Evolutionary conservation across 2,329 filamentous ascomycete species (phyloP).

Genomic region (Thermothelomyces thermophilus): DNA sequence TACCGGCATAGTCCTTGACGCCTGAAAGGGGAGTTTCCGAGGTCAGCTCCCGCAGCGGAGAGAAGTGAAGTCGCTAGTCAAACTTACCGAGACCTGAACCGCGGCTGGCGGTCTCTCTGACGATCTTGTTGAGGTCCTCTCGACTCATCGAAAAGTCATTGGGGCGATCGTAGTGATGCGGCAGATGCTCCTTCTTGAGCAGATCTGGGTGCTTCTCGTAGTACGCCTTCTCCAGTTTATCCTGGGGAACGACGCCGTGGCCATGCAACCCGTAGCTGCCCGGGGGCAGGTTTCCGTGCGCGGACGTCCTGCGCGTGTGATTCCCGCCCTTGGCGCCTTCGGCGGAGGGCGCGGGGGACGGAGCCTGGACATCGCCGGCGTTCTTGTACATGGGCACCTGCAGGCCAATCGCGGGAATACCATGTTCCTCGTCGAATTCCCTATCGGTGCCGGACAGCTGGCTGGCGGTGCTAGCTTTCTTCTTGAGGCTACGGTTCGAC

Average conservation of each 20-base stretch:
- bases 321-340: slow-evolving; percentile 38
- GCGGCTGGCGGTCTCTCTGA: slow-evolving; percentile 60
- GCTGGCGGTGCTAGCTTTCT: slow-evolving; percentile 52
- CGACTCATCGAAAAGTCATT: slow-evolving; percentile 80
- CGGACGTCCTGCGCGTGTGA: slow-evolving; percentile 67
- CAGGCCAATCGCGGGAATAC: slow-evolving; percentile 86
- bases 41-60: no score
- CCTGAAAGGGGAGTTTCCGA: no score
- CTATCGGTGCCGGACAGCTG: slow-evolving; percentile 43
- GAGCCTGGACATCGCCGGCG: slow-evolving; percentile 92
- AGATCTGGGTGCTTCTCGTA: slow-evolving; percentile 87
- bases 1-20: slow-evolving; percentile 57
- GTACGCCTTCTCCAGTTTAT: slow-evolving; percentile 86
- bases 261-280: slow-evolving; percentile 92
- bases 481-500: slow-evolving; percentile 49
- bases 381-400: slow-evolving; percentile 91
- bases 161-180: slow-evolving; percentile 48
- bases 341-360: slow-evolving; percentile 63
- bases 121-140: slow-evolving; percentile 84
- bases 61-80: not conserved
- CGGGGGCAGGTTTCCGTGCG: slow-evolving; percentile 63
- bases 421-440: slow-evolving; percentile 66
- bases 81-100: slow-evolving; percentile 46
- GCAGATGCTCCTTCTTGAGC: slow-evolving; percentile 63
- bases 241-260: slow-evolving; percentile 67